Conservation (phyloP, 371 early-diverging fungal species). For the Mortierella sp. region DNA sequence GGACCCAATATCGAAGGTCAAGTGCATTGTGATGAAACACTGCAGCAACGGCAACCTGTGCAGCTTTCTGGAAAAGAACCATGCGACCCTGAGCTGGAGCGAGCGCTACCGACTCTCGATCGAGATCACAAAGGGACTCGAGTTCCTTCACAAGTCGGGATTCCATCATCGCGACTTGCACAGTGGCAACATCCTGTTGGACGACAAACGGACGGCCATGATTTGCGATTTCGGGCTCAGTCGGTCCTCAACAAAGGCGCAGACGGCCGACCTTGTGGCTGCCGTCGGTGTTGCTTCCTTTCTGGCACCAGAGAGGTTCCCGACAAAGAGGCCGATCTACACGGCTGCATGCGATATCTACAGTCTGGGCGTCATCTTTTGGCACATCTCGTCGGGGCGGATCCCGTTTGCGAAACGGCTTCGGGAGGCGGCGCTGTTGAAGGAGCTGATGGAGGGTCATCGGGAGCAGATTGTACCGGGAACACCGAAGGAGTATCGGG, state of each 20-base stretch:
- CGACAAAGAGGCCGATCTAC: conserved; percentile 38
- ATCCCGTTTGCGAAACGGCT: conserved; percentile 46
- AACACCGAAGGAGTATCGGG: conserved; percentile 40
- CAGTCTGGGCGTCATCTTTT: conserved; percentile 58
- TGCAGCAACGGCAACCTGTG: conserved; percentile 49
- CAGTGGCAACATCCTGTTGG: conserved; percentile 55
- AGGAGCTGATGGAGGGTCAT: conserved; percentile 38
- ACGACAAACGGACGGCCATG: conserved; percentile 52
- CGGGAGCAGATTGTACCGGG: conserved; percentile 48
- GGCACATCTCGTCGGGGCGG: conserved; percentile 56
- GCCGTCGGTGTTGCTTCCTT: conserved; percentile 54
- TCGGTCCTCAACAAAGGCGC: conserved; percentile 33
- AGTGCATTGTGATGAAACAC: conserved; percentile 56
- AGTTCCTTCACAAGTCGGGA: conserved; percentile 57
- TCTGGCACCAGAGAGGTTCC: conserved; percentile 53
- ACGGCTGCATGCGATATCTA: conserved; percentile 51
- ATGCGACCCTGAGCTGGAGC: conserved; percentile 38
- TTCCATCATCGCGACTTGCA: conserved; percentile 57
- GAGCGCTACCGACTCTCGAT: conserved; percentile 54
- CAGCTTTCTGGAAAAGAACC: conserved; percentile 39
- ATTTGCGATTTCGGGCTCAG: conserved; percentile 56
- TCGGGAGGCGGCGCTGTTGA: conserved; percentile 33
- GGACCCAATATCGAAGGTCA: conserved; percentile 38
- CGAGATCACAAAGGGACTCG: conserved; percentile 55
- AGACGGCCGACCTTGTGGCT: conserved; percentile 33